phyloP scores from a whole-genome alignment of 345 rosid genomes.

The Citrus medica region DNA sequence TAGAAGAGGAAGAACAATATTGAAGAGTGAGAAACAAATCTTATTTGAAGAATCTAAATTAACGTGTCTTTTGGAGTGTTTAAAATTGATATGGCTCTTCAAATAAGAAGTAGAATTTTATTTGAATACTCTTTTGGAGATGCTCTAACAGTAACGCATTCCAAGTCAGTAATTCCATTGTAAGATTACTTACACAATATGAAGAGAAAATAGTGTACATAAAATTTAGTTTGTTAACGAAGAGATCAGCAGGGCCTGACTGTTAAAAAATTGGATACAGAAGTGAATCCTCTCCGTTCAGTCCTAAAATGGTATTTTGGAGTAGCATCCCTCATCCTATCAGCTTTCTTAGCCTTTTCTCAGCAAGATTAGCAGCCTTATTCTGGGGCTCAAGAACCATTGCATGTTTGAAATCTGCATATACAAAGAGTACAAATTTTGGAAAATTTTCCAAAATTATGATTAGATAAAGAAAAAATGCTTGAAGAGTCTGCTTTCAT shows the following conservation, averaged over 20 bases:
- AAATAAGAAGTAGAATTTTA: no score
- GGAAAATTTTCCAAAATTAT: not conserved
- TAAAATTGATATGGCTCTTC: no score
- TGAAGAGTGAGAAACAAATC: no score
- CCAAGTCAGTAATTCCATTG: not conserved
- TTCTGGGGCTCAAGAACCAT: slow-evolving; percentile 90
- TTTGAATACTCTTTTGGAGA: no score
- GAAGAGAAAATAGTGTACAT: not conserved
- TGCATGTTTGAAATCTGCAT: slow-evolving; percentile 83
- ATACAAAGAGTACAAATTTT: not conserved
- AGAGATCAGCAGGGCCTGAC: not conserved
- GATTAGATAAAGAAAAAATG: not conserved
- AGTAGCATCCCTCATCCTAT: slow-evolving; percentile 31
- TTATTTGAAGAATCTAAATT: no score
- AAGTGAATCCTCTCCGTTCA: not conserved
- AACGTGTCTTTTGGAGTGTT: no score
- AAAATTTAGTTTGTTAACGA: not conserved
- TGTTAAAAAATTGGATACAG: not conserved
- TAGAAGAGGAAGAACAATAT: no score
- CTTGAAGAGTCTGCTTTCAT: not conserved
- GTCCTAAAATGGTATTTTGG: not conserved
- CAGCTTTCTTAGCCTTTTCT: slow-evolving; percentile 61
- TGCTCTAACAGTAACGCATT: not conserved
- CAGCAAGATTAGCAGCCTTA: slow-evolving; percentile 63
- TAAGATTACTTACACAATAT: no score